Evolutionary conservation across 164 flowering plant species (phyloP), one percentile per base, ranked within the genome.

Genomic region (Macadamia integrifolia): DNA sequence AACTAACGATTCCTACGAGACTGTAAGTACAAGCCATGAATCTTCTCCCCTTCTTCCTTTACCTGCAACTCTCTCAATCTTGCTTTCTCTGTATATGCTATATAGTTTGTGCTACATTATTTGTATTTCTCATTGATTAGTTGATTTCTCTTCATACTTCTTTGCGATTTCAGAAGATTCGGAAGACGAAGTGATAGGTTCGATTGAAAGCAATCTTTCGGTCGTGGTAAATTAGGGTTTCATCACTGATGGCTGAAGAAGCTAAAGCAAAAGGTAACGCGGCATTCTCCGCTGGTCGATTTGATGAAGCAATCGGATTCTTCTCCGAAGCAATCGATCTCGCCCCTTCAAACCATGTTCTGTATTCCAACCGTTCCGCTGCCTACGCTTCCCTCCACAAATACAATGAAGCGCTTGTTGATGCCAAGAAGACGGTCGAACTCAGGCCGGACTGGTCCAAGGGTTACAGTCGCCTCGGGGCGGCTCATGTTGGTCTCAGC

Each of bases 241-340:
- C 53, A 11, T 44, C 46, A 5, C 40, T 35, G 40, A 77, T 88
- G 92, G 98, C 99, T 40, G 99, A 95, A 59, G 97, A 89, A 82
- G 96, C 98, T 43, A 95, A 95, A 80, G 90, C 97, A 69, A 89
- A 88, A 74, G 99, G 99, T 23, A 95, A 95, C 88, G 89, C 97
- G 0, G 98, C 98, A 49, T 95, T 92, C 85, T 74, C 98, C 42
- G 64, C 94, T 67, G 92, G 92, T 4, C 80, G 82, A 42, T 95
- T 68, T 78, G 15, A 71, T 6, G 78, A 83, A 62, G 97, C 99
- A 60, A 69, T 92, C 57, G 65, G 68, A 23, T 90, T 85, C 84
- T 95, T 92, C 81, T 66, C 94, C 10, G 88, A 88, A 3, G 99
- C 99, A 15, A 95, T 95, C 69, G 64, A 70, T 53, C 86, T 92